These are phyloP conservation scores for Sanghuangporus baumii DNA, from an alignment of 1,284 basidiomycete species.

Conservation along the genomic window DNA sequence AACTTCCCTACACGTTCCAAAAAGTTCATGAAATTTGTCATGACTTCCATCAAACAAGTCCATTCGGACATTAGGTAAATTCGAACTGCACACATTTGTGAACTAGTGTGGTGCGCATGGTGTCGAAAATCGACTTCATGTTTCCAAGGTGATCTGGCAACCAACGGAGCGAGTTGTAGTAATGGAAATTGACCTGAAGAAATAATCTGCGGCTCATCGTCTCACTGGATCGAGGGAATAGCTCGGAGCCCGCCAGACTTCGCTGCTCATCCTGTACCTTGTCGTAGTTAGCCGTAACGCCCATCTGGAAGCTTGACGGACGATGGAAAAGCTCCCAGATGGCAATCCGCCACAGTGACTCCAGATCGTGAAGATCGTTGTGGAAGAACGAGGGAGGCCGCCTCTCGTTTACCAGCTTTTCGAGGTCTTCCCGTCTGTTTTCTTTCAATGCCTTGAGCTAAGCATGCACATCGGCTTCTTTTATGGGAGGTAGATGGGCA, in stretches of 20 bases:
- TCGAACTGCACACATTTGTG: neutral
- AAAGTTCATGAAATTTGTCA: neutral
- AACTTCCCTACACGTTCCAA: neutral
- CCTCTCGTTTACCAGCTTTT: neutral
- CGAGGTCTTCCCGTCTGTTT: neutral
- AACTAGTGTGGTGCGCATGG: neutral
- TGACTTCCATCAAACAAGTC: neutral
- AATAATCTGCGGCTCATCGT: neutral
- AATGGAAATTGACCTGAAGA: neutral
- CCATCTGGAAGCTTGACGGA: too few species aligned
- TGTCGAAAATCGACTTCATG: neutral
- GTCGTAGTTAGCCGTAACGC: too few species aligned
- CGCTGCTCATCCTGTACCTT: neutral
- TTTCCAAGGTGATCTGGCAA: neutral
- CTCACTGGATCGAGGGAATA: neutral
- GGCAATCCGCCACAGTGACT: neutral
- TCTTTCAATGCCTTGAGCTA: neutral
- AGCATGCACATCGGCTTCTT: neutral
- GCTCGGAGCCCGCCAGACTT: neutral
- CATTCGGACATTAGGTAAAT: neutral
- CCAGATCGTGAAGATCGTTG: neutral
- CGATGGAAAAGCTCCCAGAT: too few species aligned
- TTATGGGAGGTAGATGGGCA: neutral
- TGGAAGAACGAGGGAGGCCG: neutral
- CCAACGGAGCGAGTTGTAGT: neutral